Conservation (phyloP, 768 basidiomycete genomes). For the Sporobolomyces phaffii region DNA sequence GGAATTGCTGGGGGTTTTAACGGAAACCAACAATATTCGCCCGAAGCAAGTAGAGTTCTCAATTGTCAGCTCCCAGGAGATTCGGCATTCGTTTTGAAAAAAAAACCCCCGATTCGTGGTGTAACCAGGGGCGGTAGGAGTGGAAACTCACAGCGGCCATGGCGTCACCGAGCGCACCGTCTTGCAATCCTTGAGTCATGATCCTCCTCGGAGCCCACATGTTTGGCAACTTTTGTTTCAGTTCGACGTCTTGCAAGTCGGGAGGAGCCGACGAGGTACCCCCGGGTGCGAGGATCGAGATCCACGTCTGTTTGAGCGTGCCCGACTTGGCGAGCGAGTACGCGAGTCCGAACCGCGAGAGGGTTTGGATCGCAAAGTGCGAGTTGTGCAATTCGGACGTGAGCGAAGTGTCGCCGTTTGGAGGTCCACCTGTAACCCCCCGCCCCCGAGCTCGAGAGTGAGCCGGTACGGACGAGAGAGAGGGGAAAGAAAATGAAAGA, state of each 20-base stretch:
- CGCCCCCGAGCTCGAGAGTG: background rate
- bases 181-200: conserved; percentile 8
- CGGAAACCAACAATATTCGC: too few relatives aligned
- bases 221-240: background rate
- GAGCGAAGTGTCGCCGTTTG: conserved; percentile 28
- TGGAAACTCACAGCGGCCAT: conserved; percentile 6
- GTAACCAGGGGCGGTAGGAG: too few relatives aligned
- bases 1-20: conserved; percentile 40
- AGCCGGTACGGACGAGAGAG: background rate
- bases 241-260: conserved; percentile 33
- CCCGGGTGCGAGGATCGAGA: conserved; percentile 33
- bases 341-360: conserved; percentile 39
- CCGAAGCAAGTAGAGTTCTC: background rate
- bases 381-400: conserved; percentile 20
- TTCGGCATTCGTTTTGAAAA: background rate
- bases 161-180: conserved; percentile 22
- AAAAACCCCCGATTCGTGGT: too few relatives aligned
- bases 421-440: conserved; percentile 37
- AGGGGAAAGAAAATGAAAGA: background rate
- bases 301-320: conserved; percentile 34
- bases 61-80: too few relatives aligned
- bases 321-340: conserved; percentile 32
- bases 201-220: conserved; percentile 12
- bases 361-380: conserved; percentile 39
- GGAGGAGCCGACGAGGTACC: conserved; percentile 8